A percentile compares a stretch with the other conserved stretches of the same genome.
Conservation (phyloP, 208 protist genomes). For the Leishmania martiniquensis region DNA sequence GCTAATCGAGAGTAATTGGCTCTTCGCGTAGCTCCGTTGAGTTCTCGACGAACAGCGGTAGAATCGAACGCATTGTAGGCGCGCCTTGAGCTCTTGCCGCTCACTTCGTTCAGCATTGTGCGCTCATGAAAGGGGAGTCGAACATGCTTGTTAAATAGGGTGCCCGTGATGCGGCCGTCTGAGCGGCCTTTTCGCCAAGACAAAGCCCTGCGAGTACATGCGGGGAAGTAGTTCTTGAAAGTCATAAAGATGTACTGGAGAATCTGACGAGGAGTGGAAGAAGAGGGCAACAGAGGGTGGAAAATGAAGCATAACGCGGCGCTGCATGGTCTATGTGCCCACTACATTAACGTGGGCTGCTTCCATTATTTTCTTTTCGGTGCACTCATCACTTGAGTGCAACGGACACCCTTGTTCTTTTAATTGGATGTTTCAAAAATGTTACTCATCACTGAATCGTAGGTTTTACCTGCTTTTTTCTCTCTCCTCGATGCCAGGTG, state of each 20-base stretch:
- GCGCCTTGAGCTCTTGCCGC: neutral
- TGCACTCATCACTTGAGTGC: neutral
- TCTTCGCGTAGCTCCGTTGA: neutral
- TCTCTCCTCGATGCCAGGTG: too few relatives aligned
- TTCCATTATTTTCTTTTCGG: neutral
- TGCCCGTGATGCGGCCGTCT: slow-evolving; percentile 34
- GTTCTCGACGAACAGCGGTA: slow-evolving; percentile 16
- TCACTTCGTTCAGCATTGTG: slow-evolving; percentile 20
- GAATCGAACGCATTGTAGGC: slow-evolving; percentile 40
- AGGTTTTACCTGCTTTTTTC: too few relatives aligned
- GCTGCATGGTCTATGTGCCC: neutral
- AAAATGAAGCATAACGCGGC: neutral
- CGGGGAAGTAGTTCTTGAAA: slow-evolving; percentile 59
- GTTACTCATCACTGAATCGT: too few relatives aligned
- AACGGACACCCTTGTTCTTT: too few relatives aligned
- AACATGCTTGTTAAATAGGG: slow-evolving; percentile 40
- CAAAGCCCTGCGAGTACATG: slow-evolving; percentile 14
- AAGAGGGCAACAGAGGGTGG: neutral
- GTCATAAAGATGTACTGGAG: slow-evolving; percentile 22
- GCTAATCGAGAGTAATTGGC: slow-evolving; percentile 31
- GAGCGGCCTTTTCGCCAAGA: slow-evolving; percentile 37
- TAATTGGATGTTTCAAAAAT: too few relatives aligned
- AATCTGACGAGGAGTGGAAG: neutral
- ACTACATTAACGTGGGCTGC: neutral
- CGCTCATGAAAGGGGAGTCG: slow-evolving; percentile 45